phyloP scores from a whole-genome alignment of 768 basidiomycete genomes.

The Leccinum subgranulosum region DNA sequence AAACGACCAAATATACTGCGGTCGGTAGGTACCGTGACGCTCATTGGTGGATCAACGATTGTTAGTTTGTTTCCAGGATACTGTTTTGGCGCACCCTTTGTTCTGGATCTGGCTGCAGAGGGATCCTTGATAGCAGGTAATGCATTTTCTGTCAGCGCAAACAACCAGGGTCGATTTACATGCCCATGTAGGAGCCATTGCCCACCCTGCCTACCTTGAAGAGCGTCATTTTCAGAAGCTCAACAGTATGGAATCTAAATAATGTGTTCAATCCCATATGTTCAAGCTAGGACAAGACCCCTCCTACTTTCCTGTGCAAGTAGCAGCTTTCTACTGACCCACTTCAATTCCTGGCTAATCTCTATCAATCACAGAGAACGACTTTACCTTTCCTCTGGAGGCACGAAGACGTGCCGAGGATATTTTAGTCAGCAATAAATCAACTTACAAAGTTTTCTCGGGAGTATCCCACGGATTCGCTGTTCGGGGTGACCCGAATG shows the following conservation, averaged over 20 bases:
- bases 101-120: slow-evolving; percentile 42
- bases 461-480: slow-evolving; percentile 33
- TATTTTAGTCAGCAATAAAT: slow-evolving; percentile 45
- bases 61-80: slow-evolving; percentile 37
- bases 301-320: slow-evolving; percentile 27
- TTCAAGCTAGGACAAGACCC: slow-evolving; percentile 13
- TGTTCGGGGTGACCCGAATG: slow-evolving; percentile 20
- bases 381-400: slow-evolving; percentile 49
- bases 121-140: slow-evolving; percentile 46
- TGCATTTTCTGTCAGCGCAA: background rate
- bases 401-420: slow-evolving; percentile 54
- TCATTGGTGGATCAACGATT: background rate
- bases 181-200: slow-evolving; percentile 40
- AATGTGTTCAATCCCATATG: background rate
- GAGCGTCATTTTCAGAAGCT: slow-evolving; percentile 51
- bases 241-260: slow-evolving; percentile 36
- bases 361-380: slow-evolving; percentile 37
- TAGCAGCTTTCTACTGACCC: background rate
- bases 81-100: slow-evolving; percentile 54
- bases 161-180: background rate
- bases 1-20: slow-evolving; percentile 37
- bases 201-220: slow-evolving; percentile 49
- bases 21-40: slow-evolving; percentile 33
- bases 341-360: background rate
- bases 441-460: slow-evolving; percentile 55